Evolutionary conservation across 805 yeast species (phyloP), one percentile per base, ranked within the genome.

Genomic region (Maudiozyma barnettii): DNA sequence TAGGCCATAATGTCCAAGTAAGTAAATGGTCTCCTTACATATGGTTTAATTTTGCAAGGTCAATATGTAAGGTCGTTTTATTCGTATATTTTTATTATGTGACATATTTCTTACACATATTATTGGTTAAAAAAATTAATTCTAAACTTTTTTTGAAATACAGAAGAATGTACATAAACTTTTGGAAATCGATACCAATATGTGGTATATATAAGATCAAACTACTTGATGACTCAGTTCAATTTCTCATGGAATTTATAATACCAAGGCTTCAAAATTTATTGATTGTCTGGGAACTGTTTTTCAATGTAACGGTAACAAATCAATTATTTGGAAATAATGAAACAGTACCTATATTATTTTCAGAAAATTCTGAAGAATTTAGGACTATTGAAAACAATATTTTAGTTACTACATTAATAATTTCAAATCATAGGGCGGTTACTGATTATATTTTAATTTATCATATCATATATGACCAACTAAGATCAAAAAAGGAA

Each of bases 361-460:
- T 56, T 9, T 60, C 61, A 3, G 57, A 55, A 9, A 62, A 53
- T 14, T 57, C 58, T 44, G 58, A 58, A 10, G 47, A 49, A 8
- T 42, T 60, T 6, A 48, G 50, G 5, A 35, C 58, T 6, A 49
- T 45, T 13, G 36, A 48, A 5, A 26, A 47, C 0, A 39, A 50
- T 5, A 37, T 50, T n/a, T 16, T 54, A 14, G 33, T 42, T 19
- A 60, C 65, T 1, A 57, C 64, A 2, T 39, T 63, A 19, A 26
- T 45, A 22, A 61, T 46, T 44, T 68, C 48, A 29, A 88, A 87
- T 56, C 96, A 88, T 60, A 71, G 72, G 44, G 81, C 93, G 0
- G 54, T 82, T 8, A 75, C 78, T 13, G 96, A 88, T 60, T 79
- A 81, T 59, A 56, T 80, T 19, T 64, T 82, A 20, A 65, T 85